Conservation (phyloP, 2,329 filamentous ascomycete genomes). For the Plectosphaerella cucumerina region DNA sequence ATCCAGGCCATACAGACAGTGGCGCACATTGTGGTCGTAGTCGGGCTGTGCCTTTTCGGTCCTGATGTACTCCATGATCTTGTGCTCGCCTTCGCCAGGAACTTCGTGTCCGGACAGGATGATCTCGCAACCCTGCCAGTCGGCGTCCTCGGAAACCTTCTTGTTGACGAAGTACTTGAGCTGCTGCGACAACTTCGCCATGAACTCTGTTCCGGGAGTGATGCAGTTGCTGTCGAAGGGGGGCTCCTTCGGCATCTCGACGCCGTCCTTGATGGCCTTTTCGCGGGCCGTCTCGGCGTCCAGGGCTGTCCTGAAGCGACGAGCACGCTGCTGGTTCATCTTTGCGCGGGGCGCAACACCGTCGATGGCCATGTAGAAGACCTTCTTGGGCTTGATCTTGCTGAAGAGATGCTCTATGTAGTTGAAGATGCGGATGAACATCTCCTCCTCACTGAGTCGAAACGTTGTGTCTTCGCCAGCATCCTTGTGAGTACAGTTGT, state of each 20-base stretch:
- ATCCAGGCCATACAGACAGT: constrained; percentile 95
- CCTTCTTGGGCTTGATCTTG: constrained; percentile 96
- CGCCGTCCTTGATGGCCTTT: constrained; percentile 83
- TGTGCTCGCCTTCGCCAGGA: constrained; percentile 96
- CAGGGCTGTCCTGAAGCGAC: constrained; percentile 89
- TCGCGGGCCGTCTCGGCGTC: constrained; percentile 87
- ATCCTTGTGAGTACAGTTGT: constrained; percentile 98
- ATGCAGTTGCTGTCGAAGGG: constrained; percentile 99
- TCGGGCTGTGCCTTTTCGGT: constrained; percentile 92
- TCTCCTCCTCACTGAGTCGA: constrained; percentile 93
- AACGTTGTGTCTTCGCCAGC: constrained; percentile 81
- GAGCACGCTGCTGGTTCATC: constrained; percentile 98
- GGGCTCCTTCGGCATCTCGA: constrained; percentile 91
- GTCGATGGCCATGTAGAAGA: constrained; percentile 99
- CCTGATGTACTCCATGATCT: constrained; percentile 99
- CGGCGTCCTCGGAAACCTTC: constrained; percentile 92
- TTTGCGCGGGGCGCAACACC: constrained; percentile 96
- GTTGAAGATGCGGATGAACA: constrained; percentile 99
- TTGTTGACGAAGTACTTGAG: constrained; percentile 99
- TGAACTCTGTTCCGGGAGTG: constrained; percentile 92
- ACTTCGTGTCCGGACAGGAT: constrained; percentile 97
- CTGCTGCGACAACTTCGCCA: constrained; percentile 92
- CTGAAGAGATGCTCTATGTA: constrained; percentile 98
- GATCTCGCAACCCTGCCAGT: constrained; percentile 96
- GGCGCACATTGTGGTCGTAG: constrained; percentile 89